Conservation (phyloP, 1,139 yeast genomes). For the Sugiyamaella xylanicola region DNA sequence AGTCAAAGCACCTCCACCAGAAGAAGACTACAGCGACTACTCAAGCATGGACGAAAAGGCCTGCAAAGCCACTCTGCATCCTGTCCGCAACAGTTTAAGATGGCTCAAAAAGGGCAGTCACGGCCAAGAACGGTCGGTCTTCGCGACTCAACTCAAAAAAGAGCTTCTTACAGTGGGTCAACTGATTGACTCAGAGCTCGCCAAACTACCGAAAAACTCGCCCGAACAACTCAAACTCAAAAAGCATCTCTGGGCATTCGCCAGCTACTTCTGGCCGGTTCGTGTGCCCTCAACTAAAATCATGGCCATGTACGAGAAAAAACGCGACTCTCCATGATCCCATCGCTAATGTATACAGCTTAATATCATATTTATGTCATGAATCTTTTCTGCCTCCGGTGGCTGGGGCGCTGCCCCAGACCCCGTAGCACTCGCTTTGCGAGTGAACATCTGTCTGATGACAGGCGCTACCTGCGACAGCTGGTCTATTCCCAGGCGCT, state of each 20-base stretch:
- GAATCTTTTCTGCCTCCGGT: neutral
- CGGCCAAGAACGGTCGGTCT: slow-evolving; percentile 81
- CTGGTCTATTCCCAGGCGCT: too few species aligned
- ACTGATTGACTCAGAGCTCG: slow-evolving; percentile 53
- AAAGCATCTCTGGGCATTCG: slow-evolving; percentile 88
- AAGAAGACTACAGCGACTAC: slow-evolving; percentile 60
- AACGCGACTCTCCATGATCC: slow-evolving; percentile 23
- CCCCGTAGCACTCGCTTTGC: too few species aligned
- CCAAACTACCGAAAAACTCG: slow-evolving; percentile 27
- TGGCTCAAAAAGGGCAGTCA: slow-evolving; percentile 76
- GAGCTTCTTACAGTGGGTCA: slow-evolving; percentile 83
- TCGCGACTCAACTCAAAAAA: slow-evolving; percentile 73
- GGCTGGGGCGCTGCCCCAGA: slow-evolving; percentile 2
- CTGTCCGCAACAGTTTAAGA: slow-evolving; percentile 73
- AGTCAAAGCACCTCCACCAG: slow-evolving; percentile 24
- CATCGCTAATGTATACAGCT: neutral
- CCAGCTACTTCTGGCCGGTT: slow-evolving; percentile 92
- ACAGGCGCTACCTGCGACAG: too few species aligned
- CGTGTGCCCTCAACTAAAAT: slow-evolving; percentile 74
- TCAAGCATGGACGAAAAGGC: slow-evolving; percentile 79
- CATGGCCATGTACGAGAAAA: slow-evolving; percentile 79
- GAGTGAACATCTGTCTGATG: too few species aligned
- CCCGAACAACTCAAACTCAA: slow-evolving; percentile 47
- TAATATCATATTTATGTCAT: slow-evolving; percentile 3
- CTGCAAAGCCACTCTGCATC: slow-evolving; percentile 66